These are phyloP conservation scores for Ophiocordyceps australis DNA, from an alignment of 2,329 filamentous ascomycete species.

Conservation along the genomic window DNA sequence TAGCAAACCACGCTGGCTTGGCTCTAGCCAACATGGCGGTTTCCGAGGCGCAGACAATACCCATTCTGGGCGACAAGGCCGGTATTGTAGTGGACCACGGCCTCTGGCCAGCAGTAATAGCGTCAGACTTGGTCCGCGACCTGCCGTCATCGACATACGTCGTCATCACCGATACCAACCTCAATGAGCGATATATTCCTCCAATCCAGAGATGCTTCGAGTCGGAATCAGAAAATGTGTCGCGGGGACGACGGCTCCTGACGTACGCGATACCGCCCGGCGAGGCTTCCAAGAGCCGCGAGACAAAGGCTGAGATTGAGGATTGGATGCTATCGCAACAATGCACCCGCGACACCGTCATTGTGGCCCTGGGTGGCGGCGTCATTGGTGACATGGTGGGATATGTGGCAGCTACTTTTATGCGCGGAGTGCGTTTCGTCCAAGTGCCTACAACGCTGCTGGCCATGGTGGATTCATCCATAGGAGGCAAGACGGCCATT, in stretches of 20 bases:
- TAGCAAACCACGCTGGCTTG: too few species aligned
- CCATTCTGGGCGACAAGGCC: constrained; percentile 75
- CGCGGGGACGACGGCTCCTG: constrained; percentile 57
- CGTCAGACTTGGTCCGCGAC: constrained; percentile 60
- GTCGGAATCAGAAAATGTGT: constrained; percentile 7
- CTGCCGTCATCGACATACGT: constrained; percentile 82
- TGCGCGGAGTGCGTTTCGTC: constrained; percentile 90
- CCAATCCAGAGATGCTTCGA: constrained; percentile 37
- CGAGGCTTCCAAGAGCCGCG: constrained; percentile 81
- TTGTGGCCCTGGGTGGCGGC: constrained; percentile 86
- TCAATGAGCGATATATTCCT: constrained; percentile 66
- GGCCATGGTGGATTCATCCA: constrained; percentile 96
- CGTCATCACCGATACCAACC: constrained; percentile 90
- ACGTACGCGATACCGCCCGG: constrained; percentile 78
- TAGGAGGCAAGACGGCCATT: constrained; percentile 96
- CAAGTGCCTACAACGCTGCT: constrained; percentile 91
- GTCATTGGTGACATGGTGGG: constrained; percentile 98
- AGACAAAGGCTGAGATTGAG: constrained; percentile 89
- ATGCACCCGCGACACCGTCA: constrained; percentile 88
- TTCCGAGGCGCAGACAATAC: constrained; percentile 38
- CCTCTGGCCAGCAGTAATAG: constrained; percentile 71
- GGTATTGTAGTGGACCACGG: constrained; percentile 85
- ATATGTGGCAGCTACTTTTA: constrained; percentile 94
- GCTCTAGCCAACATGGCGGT: constrained; percentile 8
- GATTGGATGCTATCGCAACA: constrained; percentile 89